Evolutionary conservation across 805 yeast genomes (phyloP).

Genomic region (Starmera dryadoides): DNA sequence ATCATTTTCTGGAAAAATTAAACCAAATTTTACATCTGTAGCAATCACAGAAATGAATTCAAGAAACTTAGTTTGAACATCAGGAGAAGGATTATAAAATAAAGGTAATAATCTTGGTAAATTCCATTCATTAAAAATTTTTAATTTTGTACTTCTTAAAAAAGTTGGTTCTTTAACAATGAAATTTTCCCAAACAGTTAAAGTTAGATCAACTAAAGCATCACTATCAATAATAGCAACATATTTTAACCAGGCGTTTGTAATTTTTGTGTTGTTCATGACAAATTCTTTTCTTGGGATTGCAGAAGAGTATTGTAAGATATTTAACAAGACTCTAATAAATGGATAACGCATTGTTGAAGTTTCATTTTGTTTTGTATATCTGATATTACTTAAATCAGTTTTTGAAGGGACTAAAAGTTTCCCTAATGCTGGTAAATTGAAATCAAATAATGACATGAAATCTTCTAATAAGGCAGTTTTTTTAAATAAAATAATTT

Average conservation of each 20-base stretch:
- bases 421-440: conserved; percentile 53
- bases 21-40: conserved; percentile 43
- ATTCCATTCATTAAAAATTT: conserved; percentile 72
- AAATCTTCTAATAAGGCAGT: conserved; percentile 51
- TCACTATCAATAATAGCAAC: conserved; percentile 47
- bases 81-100: conserved; percentile 30
- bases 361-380: conserved; percentile 26
- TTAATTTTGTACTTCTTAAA: conserved; percentile 63
- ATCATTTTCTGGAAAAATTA: conserved; percentile 37
- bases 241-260: conserved; percentile 62
- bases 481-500: conserved; percentile 40
- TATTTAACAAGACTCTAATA: conserved; percentile 50
- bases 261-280: conserved; percentile 45
- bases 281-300: conserved; percentile 60
- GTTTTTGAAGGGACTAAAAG: conserved; percentile 45
- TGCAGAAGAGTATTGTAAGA: conserved; percentile 43
- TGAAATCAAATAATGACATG: conserved; percentile 59
- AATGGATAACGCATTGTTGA: conserved; percentile 51
- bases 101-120: conserved; percentile 50
- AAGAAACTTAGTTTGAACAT: conserved; percentile 31
- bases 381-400: conserved; percentile 33
- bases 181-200: conserved; percentile 39
- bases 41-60: conserved; percentile 42
- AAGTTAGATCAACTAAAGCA: conserved; percentile 29
- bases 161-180: conserved; percentile 55